These are phyloP conservation scores for Aspergillus sergii DNA, from an alignment of 2,329 filamentous ascomycete genomes.

Conservation along the genomic window DNA sequence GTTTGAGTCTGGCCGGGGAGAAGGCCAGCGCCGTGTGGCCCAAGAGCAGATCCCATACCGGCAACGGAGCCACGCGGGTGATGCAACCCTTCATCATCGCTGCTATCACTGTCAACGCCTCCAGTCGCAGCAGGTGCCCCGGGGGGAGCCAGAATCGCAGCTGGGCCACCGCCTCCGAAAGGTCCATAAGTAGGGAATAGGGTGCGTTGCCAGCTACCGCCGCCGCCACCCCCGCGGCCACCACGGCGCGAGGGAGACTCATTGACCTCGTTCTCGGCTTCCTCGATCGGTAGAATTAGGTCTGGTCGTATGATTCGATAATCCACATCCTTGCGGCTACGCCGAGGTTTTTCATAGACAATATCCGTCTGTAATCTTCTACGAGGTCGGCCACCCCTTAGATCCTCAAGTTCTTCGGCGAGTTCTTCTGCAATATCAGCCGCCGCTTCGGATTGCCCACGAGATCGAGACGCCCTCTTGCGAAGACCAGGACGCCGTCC, in stretches of 20 bases:
- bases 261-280: constrained; percentile 68
- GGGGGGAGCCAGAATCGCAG: constrained; percentile 72
- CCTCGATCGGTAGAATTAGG: constrained; percentile 69
- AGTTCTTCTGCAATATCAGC: constrained; percentile 58
- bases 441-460: constrained; percentile 48
- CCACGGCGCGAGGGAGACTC: constrained; percentile 68
- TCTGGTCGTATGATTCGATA: constrained; percentile 85
- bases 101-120: constrained; percentile 90
- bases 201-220: constrained; percentile 70
- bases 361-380: constrained; percentile 39
- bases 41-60: constrained; percentile 55
- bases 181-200: constrained; percentile 90
- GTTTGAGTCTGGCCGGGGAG: constrained; percentile 54
- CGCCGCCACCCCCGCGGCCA: constrained; percentile 63
- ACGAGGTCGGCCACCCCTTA: constrained; percentile 49
- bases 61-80: constrained; percentile 64
- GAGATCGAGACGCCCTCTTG: constrained; percentile 51
- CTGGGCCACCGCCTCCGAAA: constrained; percentile 78
- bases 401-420: constrained; percentile 60
- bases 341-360: constrained; percentile 52
- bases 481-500: constrained; percentile 57
- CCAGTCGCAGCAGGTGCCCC: constrained; percentile 70
- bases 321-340: constrained; percentile 69
- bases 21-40: constrained; percentile 55
- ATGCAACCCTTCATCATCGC: constrained; percentile 83